Percentiles rank a stretch among this genome's conserved stretches.
phyloP scores from a whole-genome alignment of 257 asterid genomes.

The Lycium barbarum region DNA sequence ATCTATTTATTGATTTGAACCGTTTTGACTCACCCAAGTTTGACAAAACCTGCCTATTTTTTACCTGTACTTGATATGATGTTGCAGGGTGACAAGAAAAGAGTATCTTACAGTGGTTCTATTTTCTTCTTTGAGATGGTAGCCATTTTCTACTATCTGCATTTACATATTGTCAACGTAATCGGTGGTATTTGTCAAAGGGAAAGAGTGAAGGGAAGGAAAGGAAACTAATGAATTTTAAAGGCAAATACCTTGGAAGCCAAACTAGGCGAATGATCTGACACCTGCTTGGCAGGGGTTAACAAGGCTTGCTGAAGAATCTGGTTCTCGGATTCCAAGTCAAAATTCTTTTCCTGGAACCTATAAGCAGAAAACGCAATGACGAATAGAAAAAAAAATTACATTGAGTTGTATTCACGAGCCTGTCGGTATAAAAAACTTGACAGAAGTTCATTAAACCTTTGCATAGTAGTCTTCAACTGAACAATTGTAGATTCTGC shows the following conservation, averaged over 20 bases:
- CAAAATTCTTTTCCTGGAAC: slow-evolving; percentile 27
- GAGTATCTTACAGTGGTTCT: slow-evolving; percentile 56
- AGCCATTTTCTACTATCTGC: slow-evolving; percentile 86
- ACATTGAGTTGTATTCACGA: neutral
- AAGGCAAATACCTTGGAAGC: slow-evolving; percentile 54
- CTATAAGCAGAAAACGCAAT: slow-evolving; percentile 20
- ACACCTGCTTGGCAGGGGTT: slow-evolving; percentile 61
- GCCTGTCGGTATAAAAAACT: neutral
- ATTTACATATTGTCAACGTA: slow-evolving; percentile 30
- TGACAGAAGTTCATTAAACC: slow-evolving; percentile 42
- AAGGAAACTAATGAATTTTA: slow-evolving; percentile 27
- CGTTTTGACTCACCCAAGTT: neutral
- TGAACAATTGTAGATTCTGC: slow-evolving; percentile 87
- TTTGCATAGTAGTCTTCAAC: slow-evolving; percentile 83
- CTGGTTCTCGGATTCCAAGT: slow-evolving; percentile 33
- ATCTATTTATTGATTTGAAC: neutral
- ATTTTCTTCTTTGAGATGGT: slow-evolving; percentile 60
- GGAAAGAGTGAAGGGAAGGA: slow-evolving; percentile 23
- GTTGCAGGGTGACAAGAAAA: slow-evolving; percentile 30
- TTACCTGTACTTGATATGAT: neutral
- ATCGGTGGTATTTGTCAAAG: slow-evolving; percentile 25
- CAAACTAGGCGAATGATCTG: slow-evolving; percentile 51
- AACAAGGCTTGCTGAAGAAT: slow-evolving; percentile 61
- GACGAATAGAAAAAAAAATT: neutral
- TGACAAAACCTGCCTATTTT: neutral